phyloP scores from a whole-genome alignment of 2,329 filamentous ascomycete genomes.

The Ceratocystis huliohia region DNA sequence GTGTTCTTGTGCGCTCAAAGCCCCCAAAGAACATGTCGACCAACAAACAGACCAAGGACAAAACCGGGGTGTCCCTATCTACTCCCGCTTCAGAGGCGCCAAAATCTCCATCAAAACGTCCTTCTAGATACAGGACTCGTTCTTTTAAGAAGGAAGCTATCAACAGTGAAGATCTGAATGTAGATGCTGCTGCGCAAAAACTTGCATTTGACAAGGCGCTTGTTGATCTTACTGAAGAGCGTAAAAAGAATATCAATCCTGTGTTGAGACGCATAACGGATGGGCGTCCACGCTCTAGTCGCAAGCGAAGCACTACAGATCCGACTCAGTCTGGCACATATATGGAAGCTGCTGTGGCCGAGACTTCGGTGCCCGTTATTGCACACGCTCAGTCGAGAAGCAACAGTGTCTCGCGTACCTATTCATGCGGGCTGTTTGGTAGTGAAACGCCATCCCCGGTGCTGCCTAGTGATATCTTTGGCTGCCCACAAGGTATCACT shows the following conservation, averaged over 20 bases:
- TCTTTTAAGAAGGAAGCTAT: neutral
- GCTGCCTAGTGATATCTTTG: neutral
- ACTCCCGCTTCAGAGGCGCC: neutral
- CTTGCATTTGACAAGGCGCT: conserved; percentile 20
- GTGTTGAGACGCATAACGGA: conserved; percentile 19
- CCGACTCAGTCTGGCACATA: neutral
- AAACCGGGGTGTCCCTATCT: neutral
- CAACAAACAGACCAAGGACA: conserved; percentile 12
- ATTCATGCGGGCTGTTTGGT: conserved; percentile 8
- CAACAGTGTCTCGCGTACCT: neutral
- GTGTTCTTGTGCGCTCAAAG: conserved; percentile 11
- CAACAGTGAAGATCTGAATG: neutral
- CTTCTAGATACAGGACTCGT: conserved; percentile 8
- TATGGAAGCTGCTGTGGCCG: neutral
- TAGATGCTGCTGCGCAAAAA: conserved; percentile 11
- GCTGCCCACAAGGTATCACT: neutral
- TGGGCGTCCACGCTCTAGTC: conserved; percentile 5
- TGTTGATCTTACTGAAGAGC: conserved; percentile 16
- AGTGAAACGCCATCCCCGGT: neutral
- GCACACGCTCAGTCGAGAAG: neutral
- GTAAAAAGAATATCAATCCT: conserved; percentile 18
- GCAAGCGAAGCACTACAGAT: conserved; percentile 8
- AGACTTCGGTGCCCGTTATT: neutral
- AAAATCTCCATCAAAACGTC: conserved; percentile 3
- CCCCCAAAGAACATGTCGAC: conserved; percentile 13